Base-by-base conservation (phyloP, 768 basidiomycete species). In the Amanita inopinata region DNA sequence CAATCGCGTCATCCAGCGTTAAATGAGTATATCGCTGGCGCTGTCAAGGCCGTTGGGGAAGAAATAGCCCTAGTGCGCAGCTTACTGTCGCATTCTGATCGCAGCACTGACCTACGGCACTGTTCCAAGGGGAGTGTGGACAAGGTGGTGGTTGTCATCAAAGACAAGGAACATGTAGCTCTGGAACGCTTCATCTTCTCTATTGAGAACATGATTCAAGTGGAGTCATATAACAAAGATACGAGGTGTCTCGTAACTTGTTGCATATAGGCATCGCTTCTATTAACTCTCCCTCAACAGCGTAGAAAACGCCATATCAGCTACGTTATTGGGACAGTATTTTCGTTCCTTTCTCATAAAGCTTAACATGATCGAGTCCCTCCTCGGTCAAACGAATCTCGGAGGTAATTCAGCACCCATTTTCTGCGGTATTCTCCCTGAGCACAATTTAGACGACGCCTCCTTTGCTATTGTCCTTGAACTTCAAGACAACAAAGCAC, bases 101-200 rank as follows among this genome's bases (percentile, higher is more conserved):
- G 32, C 3, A 36, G 10, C 6, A 19, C 4, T 25, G 39, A 24
- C 28, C 20, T 12, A 30, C 19, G 2, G 12, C 14, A n/a, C 10
- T 14, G 7, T 14, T 35, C 33, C 7, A 35, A 92, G 88, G 88
- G 89, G 9, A 76, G 74, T 48, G 71, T 92, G 1, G 76, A 84
- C 43, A 82, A 87, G 50, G 76, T 92, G 5, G 73, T 88, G 2
- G 64, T 97, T 4, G 82, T 92, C 23, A 80, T 97, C 58, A 92
- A 90, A 53, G 77, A 84, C 56, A 78, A 76, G 49, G 73, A 84
- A 7, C 80, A 90, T 47, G 66, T 80, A 17, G 73, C 89, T 11
- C 63, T 96, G n/a, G 93, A 98, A 57, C 75, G 92, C 2, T 96
- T 86, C 59, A 73, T 94, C 14, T 90, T 96, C 58, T 79, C 88